Evolutionary conservation across 768 basidiomycete genomes (phyloP), one percentile per base, ranked within the genome.

Genomic region (Suillus variegatus): DNA sequence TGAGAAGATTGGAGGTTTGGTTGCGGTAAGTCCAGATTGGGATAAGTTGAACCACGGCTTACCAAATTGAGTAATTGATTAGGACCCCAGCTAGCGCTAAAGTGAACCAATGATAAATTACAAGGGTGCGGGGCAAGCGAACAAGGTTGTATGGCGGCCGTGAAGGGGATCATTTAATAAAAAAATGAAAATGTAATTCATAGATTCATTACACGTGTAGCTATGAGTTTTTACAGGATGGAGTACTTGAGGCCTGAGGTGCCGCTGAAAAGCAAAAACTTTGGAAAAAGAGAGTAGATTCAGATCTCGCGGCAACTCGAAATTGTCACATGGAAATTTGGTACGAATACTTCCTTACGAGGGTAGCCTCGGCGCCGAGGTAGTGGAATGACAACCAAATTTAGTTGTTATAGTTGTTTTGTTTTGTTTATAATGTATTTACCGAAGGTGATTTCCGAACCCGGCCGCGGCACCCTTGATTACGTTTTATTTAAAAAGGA

Each of bases 341-440:
- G 77, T 69, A 60, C 72, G 73, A 78, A 78, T 72, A 61, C 66
- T 69, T 69, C 71, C 73, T 61, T 65, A 72, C 72, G 72, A 72
- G 75, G 77, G 68, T 65, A 70, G 69, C 80, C 79, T 79, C 79
- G 80, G 79, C 79, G 79, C 80, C 79, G 79, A 81, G 79, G 80
- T 67, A 67, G 66, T 75, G 76, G 77, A 68, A 68, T 68, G 67
- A 62, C 55, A 52, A 22, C 74, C 69, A 61, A 22, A 67, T 73
- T 65, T 72, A 68, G 73, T 49, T 67, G 66, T 69, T 64, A 61
- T 67, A 60, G 46, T 43, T 77, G 12, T 77, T 69, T 20, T 41
- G 18, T n/a, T 0, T 0, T 75, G 2, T 76, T 76, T 75, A 60
- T 46, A 18, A 47, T 74, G 47, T 49, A 49, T 49, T 49, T 49